phyloP scores from a whole-genome alignment of 805 yeast genomes.

The Kazachstania taianensis region DNA sequence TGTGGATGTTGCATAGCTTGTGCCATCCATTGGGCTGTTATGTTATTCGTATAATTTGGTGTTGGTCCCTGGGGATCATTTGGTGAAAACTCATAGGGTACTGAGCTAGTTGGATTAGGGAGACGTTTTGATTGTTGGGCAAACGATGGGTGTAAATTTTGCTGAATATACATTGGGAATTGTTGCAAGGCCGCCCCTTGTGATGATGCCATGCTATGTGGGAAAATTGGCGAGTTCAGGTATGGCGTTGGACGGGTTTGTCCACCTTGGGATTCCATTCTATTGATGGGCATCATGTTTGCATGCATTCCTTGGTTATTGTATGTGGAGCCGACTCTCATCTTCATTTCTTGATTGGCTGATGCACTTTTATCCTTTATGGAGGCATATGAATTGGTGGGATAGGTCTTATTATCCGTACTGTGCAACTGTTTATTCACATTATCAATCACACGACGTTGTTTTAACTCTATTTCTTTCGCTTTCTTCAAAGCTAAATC shows the following conservation, averaged over 20 bases:
- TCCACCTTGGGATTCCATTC: too few species aligned
- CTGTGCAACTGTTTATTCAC: slow-evolving; percentile 2
- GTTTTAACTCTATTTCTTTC: slow-evolving; percentile 11
- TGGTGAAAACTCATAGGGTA: too few species aligned
- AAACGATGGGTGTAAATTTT: too few species aligned
- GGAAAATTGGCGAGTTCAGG: neutral
- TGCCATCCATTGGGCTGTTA: slow-evolving; percentile 9
- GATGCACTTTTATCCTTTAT: neutral
- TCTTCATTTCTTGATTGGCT: neutral
- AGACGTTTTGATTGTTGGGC: too few species aligned
- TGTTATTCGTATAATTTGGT: slow-evolving; percentile 8
- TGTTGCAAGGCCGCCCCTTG: neutral
- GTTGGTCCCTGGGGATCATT: too few species aligned
- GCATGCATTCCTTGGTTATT: neutral
- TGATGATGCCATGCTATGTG: too few species aligned
- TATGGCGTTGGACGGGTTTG: neutral
- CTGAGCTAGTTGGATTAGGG: too few species aligned
- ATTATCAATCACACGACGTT: slow-evolving; percentile 19
- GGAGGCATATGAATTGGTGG: neutral
- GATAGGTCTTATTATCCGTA: neutral
- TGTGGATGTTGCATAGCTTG: too few species aligned
- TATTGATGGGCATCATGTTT: neutral
- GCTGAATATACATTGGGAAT: slow-evolving; percentile 1
- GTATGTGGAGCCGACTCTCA: neutral
- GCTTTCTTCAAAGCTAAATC: neutral